These are phyloP conservation scores for Cladosporium oxysporum DNA, from an alignment of 2,329 filamentous ascomycete genomes.

Conservation along the genomic window DNA sequence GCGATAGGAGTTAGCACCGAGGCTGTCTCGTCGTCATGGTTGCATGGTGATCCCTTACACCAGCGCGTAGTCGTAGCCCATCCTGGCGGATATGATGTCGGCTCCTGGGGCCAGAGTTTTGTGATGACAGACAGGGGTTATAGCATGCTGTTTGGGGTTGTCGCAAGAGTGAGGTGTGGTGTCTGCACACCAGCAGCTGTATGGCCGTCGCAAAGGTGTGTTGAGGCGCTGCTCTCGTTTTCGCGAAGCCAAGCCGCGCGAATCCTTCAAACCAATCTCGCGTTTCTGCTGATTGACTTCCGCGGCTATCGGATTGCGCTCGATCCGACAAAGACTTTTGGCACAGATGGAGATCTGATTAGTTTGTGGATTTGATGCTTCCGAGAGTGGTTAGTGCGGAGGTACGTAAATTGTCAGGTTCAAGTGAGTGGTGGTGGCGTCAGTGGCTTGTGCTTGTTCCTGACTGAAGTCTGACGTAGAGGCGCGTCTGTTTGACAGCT, in stretches of 20 bases:
- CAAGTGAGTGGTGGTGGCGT: background rate
- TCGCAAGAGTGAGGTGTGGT: background rate
- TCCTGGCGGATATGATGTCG: constrained; percentile 30
- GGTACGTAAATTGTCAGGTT: too few relatives aligned
- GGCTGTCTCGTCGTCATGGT: background rate
- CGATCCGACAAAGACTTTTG: constrained; percentile 1
- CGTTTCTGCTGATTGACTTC: background rate
- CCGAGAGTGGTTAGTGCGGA: background rate
- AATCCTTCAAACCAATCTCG: background rate
- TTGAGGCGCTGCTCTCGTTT: constrained; percentile 4
- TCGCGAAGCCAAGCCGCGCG: constrained; percentile 3
- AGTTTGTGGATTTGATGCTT: background rate
- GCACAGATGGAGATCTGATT: background rate
- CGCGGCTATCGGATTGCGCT: background rate
- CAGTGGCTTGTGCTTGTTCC: background rate
- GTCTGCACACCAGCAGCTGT: background rate
- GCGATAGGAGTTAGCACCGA: constrained; percentile 10
- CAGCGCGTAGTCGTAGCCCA: constrained; percentile 64
- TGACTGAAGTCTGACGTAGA: background rate
- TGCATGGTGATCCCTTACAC: constrained; percentile 52
- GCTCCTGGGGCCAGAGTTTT: background rate
- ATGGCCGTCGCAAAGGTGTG: background rate
- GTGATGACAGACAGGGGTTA: background rate
- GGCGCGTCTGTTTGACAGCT: background rate
- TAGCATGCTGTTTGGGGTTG: constrained; percentile 11